Percentiles rank a stretch among this genome's conserved stretches.
phyloP scores from a whole-genome alignment of 768 basidiomycete genomes.

The Cubamyces lactineus region DNA sequence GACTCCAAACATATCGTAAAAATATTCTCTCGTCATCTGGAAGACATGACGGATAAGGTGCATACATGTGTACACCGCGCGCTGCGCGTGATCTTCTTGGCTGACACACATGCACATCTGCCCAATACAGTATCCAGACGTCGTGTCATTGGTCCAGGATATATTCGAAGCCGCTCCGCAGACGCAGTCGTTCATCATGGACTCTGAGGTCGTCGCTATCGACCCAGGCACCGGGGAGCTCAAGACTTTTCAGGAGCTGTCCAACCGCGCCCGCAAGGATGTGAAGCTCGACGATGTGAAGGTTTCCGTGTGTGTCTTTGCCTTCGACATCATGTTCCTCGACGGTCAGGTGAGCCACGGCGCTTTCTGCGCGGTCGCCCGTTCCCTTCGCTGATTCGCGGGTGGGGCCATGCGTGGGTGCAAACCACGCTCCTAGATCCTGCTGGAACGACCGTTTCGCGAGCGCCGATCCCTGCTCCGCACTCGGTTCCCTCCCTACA shows the following conservation, averaged over 20 bases:
- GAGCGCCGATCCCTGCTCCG: conserved; percentile 67
- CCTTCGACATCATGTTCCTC: conserved; percentile 88
- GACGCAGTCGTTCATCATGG: conserved; percentile 71
- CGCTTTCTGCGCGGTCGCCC: conserved; percentile 15
- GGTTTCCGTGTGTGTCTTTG: conserved; percentile 80
- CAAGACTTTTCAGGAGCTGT: conserved; percentile 85
- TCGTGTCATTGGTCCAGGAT: conserved; percentile 57
- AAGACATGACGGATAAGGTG: conserved; percentile 91
- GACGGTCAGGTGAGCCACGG: conserved; percentile 66
- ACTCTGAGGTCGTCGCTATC: conserved; percentile 87
- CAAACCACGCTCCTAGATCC: conserved; percentile 46
- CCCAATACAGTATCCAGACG: conserved; percentile 74
- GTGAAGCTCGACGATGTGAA: conserved; percentile 75
- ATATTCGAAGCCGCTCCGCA: conserved; percentile 50
- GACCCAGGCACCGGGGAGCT: conserved; percentile 64
- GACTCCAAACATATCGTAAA: conserved; percentile 47
- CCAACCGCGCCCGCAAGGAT: conserved; percentile 82
- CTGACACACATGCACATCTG: conserved; percentile 16
- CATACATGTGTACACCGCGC: conserved; percentile 15
- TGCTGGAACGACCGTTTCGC: conserved; percentile 72
- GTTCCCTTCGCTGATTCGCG: conserved; percentile 2
- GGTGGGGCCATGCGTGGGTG: conserved; percentile 1
- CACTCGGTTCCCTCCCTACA: conserved; percentile 59
- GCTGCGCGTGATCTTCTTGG: conserved; percentile 8
- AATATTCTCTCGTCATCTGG: conserved; percentile 87